Conservation (phyloP, 768 basidiomycete species). For the Obba rivulosa region DNA sequence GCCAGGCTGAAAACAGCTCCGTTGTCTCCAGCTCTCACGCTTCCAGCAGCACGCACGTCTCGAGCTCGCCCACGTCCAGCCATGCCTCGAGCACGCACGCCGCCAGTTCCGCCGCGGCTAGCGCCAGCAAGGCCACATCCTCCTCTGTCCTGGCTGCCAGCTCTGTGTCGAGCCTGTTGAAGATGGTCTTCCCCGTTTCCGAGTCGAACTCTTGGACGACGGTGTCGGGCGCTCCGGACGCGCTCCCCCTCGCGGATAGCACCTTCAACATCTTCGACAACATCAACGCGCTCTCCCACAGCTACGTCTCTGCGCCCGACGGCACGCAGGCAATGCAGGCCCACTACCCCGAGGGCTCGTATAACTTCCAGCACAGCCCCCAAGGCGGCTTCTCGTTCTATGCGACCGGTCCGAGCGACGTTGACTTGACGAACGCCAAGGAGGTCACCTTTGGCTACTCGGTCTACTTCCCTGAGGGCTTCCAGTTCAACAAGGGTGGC, state of each 20-base stretch:
- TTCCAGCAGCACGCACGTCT: too few species aligned
- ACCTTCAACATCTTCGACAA: constrained; percentile 21
- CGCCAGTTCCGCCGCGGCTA: too few species aligned
- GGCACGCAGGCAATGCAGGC: constrained; percentile 21
- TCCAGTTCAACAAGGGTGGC: constrained; percentile 62
- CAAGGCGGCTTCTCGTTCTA: constrained; percentile 70
- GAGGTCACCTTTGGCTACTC: constrained; percentile 62
- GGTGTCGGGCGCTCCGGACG: constrained; percentile 9
- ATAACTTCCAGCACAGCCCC: constrained; percentile 40
- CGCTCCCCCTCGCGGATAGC: constrained; percentile 21
- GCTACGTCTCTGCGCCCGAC: constrained; percentile 20
- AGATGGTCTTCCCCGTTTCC: constrained; percentile 21
- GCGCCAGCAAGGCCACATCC: too few species aligned
- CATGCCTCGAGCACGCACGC: too few species aligned
- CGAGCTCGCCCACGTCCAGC: too few species aligned
- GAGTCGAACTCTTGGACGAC: constrained; percentile 22
- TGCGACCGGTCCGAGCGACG: constrained; percentile 46
- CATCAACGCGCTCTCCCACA: constrained; percentile 18
- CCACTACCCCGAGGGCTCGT: constrained; percentile 41
- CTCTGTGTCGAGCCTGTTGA: constrained; percentile 2
- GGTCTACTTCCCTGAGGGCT: constrained; percentile 57
- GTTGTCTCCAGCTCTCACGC: too few species aligned
- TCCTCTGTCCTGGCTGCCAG: too few species aligned
- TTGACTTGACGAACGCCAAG: constrained; percentile 55
- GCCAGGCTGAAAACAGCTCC: too few species aligned